phyloP scores from a whole-genome alignment of 306 rosid species.

The Gillenia trifoliata region DNA sequence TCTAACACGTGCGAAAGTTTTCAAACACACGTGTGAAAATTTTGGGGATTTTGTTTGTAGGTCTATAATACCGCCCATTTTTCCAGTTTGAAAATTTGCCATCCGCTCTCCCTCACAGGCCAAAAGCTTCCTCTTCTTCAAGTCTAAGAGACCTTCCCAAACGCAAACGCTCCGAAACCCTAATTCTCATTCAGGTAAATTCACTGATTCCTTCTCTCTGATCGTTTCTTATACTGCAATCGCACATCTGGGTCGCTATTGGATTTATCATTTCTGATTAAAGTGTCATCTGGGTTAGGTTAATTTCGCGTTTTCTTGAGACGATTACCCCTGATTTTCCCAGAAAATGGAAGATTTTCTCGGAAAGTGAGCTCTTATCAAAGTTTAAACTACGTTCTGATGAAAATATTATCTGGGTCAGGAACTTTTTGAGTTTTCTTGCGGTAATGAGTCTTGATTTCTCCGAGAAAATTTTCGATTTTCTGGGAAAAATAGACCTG shows the following conservation, averaged over 20 bases:
- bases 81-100: slow-evolving; percentile 32
- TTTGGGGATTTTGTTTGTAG: background rate
- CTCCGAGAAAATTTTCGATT: background rate
- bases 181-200: slow-evolving; percentile 1
- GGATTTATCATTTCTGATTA: background rate
- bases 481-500: background rate
- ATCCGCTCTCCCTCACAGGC: slow-evolving; percentile 14
- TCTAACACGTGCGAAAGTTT: background rate
- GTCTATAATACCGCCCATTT: slow-evolving; percentile 39
- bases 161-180: slow-evolving; percentile 3
- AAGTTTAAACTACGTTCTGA: background rate
- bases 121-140: slow-evolving; percentile 9
- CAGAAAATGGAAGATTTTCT: background rate
- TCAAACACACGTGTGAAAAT: background rate
- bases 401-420: background rate
- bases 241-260: background rate
- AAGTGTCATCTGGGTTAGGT: background rate
- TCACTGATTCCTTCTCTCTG: background rate
- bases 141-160: background rate
- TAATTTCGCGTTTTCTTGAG: background rate
- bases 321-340: background rate
- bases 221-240: background rate
- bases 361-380: background rate
- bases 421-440: background rate
- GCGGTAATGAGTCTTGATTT: too few species aligned